Conservation (phyloP, 163 green algal genomes). For the Dunaliella salina region DNA sequence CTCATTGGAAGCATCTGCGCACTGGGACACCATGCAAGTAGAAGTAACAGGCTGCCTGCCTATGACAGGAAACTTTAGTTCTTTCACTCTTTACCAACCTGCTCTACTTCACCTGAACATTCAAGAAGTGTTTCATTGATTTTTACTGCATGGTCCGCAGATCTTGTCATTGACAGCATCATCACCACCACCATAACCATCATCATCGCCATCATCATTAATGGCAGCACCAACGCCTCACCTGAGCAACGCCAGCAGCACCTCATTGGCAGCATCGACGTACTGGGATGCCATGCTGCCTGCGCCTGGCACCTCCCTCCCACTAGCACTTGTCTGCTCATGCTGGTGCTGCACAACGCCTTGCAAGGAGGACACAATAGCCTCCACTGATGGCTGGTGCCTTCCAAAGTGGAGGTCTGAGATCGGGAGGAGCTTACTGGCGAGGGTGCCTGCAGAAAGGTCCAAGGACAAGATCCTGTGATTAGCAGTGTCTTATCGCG, state of each 20-base stretch:
- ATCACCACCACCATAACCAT: too few relatives aligned
- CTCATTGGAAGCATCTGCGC: constrained; percentile 11
- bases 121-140: too few relatives aligned
- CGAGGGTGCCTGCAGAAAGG: background rate
- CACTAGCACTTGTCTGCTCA: background rate
- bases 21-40: background rate
- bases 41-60: too few relatives aligned
- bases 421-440: background rate
- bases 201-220: too few relatives aligned
- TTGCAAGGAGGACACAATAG: constrained; percentile 41
- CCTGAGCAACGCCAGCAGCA: constrained; percentile 5
- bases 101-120: too few relatives aligned
- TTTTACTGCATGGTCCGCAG: too few relatives aligned
- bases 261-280: constrained; percentile 11
- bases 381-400: constrained; percentile 30
- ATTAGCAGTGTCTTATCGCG: too few relatives aligned
- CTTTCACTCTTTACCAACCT: too few relatives aligned
- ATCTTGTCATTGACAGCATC: too few relatives aligned
- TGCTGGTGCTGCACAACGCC: background rate
- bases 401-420: constrained; percentile 43
- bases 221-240: too few relatives aligned
- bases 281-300: background rate
- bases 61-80: too few relatives aligned
- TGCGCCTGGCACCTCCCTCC: background rate
- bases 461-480: too few relatives aligned